phyloP scores from a whole-genome alignment of 768 basidiomycete genomes.

The Agrocybe chaxingu region DNA sequence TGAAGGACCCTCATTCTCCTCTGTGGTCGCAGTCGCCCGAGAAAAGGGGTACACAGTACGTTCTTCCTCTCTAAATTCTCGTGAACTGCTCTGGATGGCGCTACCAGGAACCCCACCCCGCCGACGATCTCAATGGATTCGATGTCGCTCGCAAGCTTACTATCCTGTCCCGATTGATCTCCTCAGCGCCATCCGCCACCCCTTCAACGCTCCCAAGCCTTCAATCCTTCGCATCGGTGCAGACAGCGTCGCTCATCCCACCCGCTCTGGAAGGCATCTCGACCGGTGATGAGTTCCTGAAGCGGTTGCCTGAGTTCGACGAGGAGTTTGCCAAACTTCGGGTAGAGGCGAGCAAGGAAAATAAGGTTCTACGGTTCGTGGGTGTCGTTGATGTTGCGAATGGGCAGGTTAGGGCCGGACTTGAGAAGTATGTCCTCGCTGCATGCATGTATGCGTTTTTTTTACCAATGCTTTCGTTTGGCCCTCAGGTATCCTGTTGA shows the following conservation, averaged over 20 bases:
- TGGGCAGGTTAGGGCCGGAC: conserved; percentile 77
- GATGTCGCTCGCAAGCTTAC: conserved; percentile 98
- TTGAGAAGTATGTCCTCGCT: conserved; percentile 71
- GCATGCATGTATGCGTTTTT: not conserved
- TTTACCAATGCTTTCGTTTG: not conserved
- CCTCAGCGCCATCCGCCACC: conserved; percentile 31
- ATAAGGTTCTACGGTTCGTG: conserved; percentile 89
- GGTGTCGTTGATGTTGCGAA: conserved; percentile 84
- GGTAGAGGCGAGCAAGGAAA: conserved; percentile 71
- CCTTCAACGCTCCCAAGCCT: conserved; percentile 46
- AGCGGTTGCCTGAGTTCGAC: conserved; percentile 79
- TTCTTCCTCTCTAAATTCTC: not conserved
- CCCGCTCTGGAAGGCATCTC: conserved; percentile 59
- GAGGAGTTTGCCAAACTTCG: conserved; percentile 71
- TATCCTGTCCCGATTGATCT: conserved; percentile 84
- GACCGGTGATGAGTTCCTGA: conserved; percentile 81
- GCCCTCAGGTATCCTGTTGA: conserved; percentile 71
- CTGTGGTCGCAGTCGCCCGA: conserved; percentile 83
- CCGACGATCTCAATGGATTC: conserved; percentile 93
- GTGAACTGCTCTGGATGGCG: not conserved
- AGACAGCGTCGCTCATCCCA: conserved; percentile 86
- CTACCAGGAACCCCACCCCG: conserved; percentile 90
- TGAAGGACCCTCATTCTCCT: conserved; percentile 77
- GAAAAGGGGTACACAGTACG: conserved; percentile 92
- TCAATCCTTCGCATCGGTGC: conserved; percentile 79